Evolutionary conservation across 2,329 filamentous ascomycete genomes (phyloP).

Genomic region (Colletotrichum siamense): DNA sequence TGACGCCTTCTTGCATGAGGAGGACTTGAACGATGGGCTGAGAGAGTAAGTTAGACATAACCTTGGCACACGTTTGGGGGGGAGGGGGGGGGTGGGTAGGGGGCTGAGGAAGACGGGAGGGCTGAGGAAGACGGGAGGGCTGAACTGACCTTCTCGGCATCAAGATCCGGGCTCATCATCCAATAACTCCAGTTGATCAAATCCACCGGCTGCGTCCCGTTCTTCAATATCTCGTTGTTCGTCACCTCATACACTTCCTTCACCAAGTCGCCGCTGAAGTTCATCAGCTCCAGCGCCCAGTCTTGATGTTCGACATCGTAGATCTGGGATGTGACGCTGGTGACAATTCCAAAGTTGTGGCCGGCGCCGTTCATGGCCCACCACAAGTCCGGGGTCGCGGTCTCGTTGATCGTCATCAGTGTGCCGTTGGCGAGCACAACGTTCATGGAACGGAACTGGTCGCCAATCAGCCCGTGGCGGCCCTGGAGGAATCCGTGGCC

Average conservation of each 20-base stretch:
- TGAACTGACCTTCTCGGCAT: conserved; percentile 31
- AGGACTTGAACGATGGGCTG: conserved; percentile 45
- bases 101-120: no score
- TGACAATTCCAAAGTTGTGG: not conserved
- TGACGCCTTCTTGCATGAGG: conserved; percentile 47
- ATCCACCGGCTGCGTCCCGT: conserved; percentile 46
- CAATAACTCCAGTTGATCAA: conserved; percentile 56
- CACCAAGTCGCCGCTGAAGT: conserved; percentile 53
- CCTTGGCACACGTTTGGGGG: not conserved
- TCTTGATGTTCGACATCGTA: conserved; percentile 23
- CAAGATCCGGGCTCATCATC: conserved; percentile 41
- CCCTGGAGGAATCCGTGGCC: not conserved
- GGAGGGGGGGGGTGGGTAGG: no score
- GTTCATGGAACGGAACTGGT: not conserved
- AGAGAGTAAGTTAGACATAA: not conserved
- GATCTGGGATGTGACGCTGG: not conserved
- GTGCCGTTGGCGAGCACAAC: not conserved
- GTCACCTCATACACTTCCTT: conserved; percentile 40
- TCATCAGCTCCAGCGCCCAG: conserved; percentile 48
- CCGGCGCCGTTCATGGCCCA: conserved; percentile 10
- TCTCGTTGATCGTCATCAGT: not conserved
- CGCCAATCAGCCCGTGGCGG: not conserved
- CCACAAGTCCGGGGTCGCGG: conserved; percentile 1
- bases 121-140: no score
- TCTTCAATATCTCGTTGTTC: conserved; percentile 28